A percentile compares a stretch with the other conserved stretches of the same genome.
Conservation (phyloP, 2,329 filamentous ascomycete species). For the Mycosphaerelloides madeirae region DNA sequence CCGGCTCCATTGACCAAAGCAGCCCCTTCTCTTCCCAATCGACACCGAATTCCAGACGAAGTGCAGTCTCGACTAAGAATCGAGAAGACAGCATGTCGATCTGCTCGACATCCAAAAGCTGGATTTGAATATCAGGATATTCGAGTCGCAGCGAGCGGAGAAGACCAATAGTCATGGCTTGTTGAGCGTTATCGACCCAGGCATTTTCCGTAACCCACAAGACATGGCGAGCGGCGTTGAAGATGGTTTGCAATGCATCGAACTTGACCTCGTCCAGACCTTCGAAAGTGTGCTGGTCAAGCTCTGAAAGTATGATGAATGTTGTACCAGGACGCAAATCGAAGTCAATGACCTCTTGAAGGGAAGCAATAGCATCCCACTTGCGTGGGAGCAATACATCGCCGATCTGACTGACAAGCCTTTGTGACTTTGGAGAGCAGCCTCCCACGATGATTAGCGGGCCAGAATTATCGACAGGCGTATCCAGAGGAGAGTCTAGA, state of each 20-base stretch:
- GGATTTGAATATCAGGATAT: conserved; percentile 18
- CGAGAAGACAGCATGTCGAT: not conserved
- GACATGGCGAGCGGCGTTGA: not conserved
- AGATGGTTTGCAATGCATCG: conserved; percentile 2
- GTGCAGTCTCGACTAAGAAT: not conserved
- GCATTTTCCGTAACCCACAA: conserved; percentile 8
- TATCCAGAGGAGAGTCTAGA: too few species aligned
- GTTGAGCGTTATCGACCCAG: not conserved
- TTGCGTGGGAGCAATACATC: too few species aligned
- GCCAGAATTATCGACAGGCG: too few species aligned
- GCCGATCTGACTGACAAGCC: too few species aligned
- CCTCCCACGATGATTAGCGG: too few species aligned
- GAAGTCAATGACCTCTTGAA: not conserved
- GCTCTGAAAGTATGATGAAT: too few species aligned
- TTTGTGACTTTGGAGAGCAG: too few species aligned
- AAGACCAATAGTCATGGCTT: conserved; percentile 20
- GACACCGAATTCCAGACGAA: not conserved
- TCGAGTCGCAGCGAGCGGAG: conserved; percentile 20
- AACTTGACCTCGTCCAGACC: conserved; percentile 3
- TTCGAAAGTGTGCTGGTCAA: conserved; percentile 7
- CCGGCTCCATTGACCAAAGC: too few species aligned
- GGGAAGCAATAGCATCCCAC: too few species aligned
- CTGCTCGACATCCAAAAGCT: conserved; percentile 21
- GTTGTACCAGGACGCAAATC: not conserved
- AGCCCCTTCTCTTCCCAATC: not conserved